phyloP scores from a whole-genome alignment of 495 filamentous ascomycete species.

The Geopyxis carbonaria region DNA sequence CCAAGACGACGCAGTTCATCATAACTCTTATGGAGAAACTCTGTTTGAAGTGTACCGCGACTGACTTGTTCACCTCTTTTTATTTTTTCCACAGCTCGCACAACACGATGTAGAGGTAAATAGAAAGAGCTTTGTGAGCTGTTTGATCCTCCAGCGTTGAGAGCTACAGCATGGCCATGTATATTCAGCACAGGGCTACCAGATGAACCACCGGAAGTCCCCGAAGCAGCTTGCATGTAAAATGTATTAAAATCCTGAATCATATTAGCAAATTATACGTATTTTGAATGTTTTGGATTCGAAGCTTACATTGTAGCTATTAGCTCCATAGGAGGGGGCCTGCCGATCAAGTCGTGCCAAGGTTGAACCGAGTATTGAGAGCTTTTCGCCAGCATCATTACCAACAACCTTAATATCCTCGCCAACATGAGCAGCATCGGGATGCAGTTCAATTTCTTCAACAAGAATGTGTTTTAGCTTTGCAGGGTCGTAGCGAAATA shows the following conservation, averaged over 20 bases:
- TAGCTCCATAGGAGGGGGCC: constrained; percentile 22
- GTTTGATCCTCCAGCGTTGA: constrained; percentile 25
- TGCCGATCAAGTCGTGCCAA: constrained; percentile 23
- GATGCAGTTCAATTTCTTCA: constrained; percentile 25
- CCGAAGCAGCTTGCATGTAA: constrained; percentile 27
- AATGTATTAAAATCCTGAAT: constrained; percentile 24
- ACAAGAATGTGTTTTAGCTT: constrained; percentile 25
- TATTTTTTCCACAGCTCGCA: constrained; percentile 25
- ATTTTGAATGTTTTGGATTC: constrained; percentile 1
- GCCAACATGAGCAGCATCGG: constrained; percentile 22
- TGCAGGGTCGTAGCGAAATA: constrained; percentile 23
- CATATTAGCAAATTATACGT: constrained; percentile 1
- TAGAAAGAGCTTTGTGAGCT: constrained; percentile 26
- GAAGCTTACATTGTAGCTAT: constrained; percentile 18
- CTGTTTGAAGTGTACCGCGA: constrained; percentile 25
- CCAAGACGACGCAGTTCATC: constrained; percentile 24
- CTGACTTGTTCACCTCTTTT: constrained; percentile 19
- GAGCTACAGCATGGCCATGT: constrained; percentile 22
- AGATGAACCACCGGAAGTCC: constrained; percentile 25
- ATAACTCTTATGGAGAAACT: constrained; percentile 23
- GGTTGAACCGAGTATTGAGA: constrained; percentile 23
- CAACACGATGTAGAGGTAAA: constrained; percentile 22
- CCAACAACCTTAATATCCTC: constrained; percentile 26
- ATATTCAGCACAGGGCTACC: constrained; percentile 25
- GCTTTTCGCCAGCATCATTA: constrained; percentile 25